A percentile compares a stretch with the other conserved stretches of the same genome.
Conservation (phyloP, 2,329 filamentous ascomycete genomes). For the Aspergillus hortae region DNA sequence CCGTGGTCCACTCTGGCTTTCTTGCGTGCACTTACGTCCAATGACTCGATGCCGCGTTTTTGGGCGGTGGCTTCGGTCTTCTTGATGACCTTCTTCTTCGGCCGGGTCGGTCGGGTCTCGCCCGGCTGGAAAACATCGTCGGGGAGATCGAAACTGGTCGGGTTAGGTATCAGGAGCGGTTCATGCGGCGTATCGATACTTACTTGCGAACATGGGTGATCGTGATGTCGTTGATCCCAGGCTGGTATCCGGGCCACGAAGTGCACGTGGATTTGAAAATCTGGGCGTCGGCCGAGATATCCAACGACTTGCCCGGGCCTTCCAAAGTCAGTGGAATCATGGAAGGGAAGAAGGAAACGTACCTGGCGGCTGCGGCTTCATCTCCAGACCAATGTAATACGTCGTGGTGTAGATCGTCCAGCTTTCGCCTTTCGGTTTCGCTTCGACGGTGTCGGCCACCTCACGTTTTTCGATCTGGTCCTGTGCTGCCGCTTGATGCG, state of each 20-base stretch:
- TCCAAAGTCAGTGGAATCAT: conserved; percentile 28
- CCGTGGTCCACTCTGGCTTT: conserved; percentile 21
- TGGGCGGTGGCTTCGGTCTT: conserved; percentile 32
- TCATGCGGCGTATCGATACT: conserved; percentile 31
- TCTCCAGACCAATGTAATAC: conserved; percentile 86
- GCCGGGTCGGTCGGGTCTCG: conserved; percentile 65
- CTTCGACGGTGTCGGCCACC: conserved; percentile 31
- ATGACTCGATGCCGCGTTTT: conserved; percentile 38
- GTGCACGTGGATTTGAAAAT: conserved; percentile 83
- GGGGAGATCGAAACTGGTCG: conserved; percentile 73
- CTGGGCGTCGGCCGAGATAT: conserved; percentile 69
- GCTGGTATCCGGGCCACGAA: conserved; percentile 70
- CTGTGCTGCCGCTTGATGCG: conserved; percentile 47
- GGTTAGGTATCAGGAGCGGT: conserved; percentile 11
- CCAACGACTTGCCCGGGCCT: conserved; percentile 48
- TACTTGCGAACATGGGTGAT: conserved; percentile 86
- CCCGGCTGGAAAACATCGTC: conserved; percentile 81
- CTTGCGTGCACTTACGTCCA: conserved; percentile 41
- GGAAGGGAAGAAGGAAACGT: conserved; percentile 32
- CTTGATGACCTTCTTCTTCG: conserved; percentile 51
- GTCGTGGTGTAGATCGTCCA: conserved; percentile 77
- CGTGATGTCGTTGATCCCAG: conserved; percentile 71
- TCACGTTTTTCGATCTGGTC: conserved; percentile 42
- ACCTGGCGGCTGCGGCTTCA: conserved; percentile 71
- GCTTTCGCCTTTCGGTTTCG: conserved; percentile 39